Evolutionary conservation across 495 filamentous ascomycete species (phyloP), one percentile per base, ranked within the genome.

Genomic region (Lasiosphaeria ovina): DNA sequence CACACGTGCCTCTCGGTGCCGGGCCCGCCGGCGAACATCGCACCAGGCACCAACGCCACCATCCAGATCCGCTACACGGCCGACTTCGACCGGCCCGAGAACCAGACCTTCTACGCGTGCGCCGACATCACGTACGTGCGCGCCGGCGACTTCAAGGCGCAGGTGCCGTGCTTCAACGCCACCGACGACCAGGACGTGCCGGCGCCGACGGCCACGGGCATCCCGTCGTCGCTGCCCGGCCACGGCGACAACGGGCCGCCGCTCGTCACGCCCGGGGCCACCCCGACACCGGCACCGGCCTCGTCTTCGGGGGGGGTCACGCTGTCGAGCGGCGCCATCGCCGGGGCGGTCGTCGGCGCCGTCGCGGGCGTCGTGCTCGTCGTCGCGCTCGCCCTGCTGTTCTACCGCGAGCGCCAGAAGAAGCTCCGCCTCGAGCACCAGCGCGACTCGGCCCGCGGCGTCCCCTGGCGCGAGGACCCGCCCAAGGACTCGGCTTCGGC

Each of bases 41-140:
- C 62, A 10, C 59, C 69, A 0, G 80, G 79, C 31, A 65, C 67
- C 31, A 79, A 79, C 49, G 81, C 81, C 2, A 83, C 81, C 11
- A 71, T 82, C 52, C 80, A 82, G 56, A 58, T 83, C 59, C 74
- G 73, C 31, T 82, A 82, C 65, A 70, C 67, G 4, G 73, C 76
- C 32, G 74, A 76, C 32, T 77, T 75, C 34, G 77, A 80, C 61
- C 70, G 67, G 0, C 77, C 78, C 36, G 71, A 68, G 34, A 78
- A 79, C 52, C 69, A 79, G 57, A 79, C 76, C 24, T 82, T 78
- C 69, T 82, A 81, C 62, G 77, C 77, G 32, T 83, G 79, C 53
- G 77, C 81, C 9, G 79, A 83, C 65, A 72, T 82, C 42, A 78
- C 70, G 6, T 79, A 77, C 57, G 72, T 81, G 12, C 54, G 66